phyloP scores from a whole-genome alignment of 208 protist genomes.

The Leishmania braziliensis region DNA sequence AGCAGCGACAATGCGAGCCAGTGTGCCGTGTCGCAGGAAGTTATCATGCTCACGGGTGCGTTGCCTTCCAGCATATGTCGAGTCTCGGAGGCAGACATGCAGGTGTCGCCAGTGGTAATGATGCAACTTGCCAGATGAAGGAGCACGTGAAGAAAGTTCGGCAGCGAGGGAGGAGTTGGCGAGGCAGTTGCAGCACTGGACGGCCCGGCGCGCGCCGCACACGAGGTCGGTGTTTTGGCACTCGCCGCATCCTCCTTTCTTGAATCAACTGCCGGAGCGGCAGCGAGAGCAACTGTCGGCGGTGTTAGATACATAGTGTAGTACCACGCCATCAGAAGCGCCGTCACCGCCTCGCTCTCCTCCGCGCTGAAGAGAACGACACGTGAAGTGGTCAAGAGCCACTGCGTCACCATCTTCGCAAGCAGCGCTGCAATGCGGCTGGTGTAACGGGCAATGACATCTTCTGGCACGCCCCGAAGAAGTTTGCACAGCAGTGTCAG shows the following conservation, averaged over 20 bases:
- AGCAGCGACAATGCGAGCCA: constrained; percentile 79
- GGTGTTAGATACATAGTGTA: constrained; percentile 59
- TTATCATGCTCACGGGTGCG: constrained; percentile 8
- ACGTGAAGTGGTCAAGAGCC: constrained; percentile 26
- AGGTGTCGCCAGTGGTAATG: constrained; percentile 19
- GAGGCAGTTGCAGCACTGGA: not conserved
- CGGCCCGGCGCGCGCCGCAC: not conserved
- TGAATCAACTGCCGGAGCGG: not conserved
- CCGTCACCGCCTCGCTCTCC: constrained; percentile 38
- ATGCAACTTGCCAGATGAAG: constrained; percentile 46
- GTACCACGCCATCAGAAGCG: constrained; percentile 65
- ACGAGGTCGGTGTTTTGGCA: not conserved
- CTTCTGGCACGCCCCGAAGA: constrained; percentile 22
- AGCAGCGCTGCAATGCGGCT: constrained; percentile 14
- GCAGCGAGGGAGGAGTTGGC: not conserved
- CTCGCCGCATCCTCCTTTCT: not conserved
- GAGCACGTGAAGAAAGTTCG: constrained; percentile 41
- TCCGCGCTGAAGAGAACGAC: constrained; percentile 17
- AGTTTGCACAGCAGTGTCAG: constrained; percentile 29
- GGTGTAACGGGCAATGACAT: constrained; percentile 17
- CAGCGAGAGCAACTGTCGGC: not conserved
- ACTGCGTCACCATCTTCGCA: constrained; percentile 21
- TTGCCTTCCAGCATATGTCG: constrained; percentile 26
- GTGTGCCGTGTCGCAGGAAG: constrained; percentile 35
- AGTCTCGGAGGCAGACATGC: constrained; percentile 34